Conservation (phyloP, 2,329 filamentous ascomycete species). For the Biscogniauxia marginata region DNA sequence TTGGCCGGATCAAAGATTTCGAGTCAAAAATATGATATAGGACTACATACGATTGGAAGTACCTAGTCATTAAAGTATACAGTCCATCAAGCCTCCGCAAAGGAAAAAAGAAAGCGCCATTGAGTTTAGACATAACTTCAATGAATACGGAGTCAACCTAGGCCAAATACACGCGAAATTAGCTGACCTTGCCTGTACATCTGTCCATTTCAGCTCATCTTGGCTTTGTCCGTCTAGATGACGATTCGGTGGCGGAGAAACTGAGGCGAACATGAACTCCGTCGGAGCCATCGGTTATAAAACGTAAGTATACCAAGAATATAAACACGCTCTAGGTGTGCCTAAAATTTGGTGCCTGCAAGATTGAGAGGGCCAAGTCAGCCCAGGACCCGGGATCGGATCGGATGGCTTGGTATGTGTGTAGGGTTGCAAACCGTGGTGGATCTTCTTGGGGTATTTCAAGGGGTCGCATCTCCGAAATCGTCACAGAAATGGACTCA, state of each 20-base stretch:
- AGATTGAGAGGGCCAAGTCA: neutral
- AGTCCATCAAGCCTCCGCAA: no score
- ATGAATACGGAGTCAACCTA: no score
- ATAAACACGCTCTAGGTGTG: constrained; percentile 2
- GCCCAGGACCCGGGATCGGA: constrained; percentile 2
- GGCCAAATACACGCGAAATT: no score
- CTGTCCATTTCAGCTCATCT: neutral
- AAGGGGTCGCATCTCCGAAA: constrained; percentile 1
- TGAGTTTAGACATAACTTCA: no score
- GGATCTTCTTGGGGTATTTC: neutral
- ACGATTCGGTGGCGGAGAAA: neutral
- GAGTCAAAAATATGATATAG: no score
- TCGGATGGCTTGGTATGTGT: constrained; percentile 1
- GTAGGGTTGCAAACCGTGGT: constrained; percentile 5
- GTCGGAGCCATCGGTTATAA: neutral
- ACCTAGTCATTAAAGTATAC: no score
- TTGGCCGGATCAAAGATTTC: no score
- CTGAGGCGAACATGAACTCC: constrained; percentile 1
- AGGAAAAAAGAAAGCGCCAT: no score
- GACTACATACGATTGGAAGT: no score
- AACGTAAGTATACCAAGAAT: neutral
- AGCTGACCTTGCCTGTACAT: neutral
- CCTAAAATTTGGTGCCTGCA: constrained; percentile 1
- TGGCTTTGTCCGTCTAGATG: neutral
- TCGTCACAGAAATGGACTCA: neutral